phyloP scores from a whole-genome alignment of 805 yeast species.

The Lipomyces spencermartinsiae region DNA sequence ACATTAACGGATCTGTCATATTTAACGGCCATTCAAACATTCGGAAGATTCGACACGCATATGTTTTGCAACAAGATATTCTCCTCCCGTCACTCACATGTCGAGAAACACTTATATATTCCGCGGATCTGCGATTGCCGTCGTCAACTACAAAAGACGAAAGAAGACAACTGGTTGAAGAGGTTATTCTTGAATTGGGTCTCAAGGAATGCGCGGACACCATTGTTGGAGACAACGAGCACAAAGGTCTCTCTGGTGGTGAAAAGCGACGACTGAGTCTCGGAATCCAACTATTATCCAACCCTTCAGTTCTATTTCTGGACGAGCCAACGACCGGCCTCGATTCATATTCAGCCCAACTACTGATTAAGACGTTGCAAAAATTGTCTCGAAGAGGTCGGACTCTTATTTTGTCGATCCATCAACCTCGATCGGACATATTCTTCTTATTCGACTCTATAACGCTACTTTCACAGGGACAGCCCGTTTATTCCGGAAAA shows the following conservation, averaged over 20 bases:
- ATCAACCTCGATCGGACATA: slow-evolving; percentile 84
- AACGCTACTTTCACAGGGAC: slow-evolving; percentile 70
- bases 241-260: slow-evolving; percentile 79
- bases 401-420: slow-evolving; percentile 76
- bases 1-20: slow-evolving; percentile 41
- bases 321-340: slow-evolving; percentile 92
- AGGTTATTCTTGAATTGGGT: slow-evolving; percentile 68
- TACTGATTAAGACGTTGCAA: slow-evolving; percentile 66
- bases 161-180: slow-evolving; percentile 59
- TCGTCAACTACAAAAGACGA: slow-evolving; percentile 52
- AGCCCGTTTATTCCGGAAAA: slow-evolving; percentile 56
- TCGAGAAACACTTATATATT: slow-evolving; percentile 69
- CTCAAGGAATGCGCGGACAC: slow-evolving; percentile 68
- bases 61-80: slow-evolving; percentile 77
- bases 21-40: slow-evolving; percentile 44
- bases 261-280: slow-evolving; percentile 79
- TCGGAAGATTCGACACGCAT: slow-evolving; percentile 55
- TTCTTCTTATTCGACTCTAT: slow-evolving; percentile 69
- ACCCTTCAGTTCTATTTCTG: slow-evolving; percentile 75
- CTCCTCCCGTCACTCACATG: slow-evolving; percentile 75
- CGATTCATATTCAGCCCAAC: slow-evolving; percentile 76
- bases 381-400: slow-evolving; percentile 65
- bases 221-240: slow-evolving; percentile 58
- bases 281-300: slow-evolving; percentile 76
- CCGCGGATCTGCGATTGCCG: slow-evolving; percentile 74